A percentile compares a stretch with the other conserved stretches of the same genome.
phyloP scores from a whole-genome alignment of 225 moss, liverwort and hornwort genomes.

The Physcomitrellopsis africana region DNA sequence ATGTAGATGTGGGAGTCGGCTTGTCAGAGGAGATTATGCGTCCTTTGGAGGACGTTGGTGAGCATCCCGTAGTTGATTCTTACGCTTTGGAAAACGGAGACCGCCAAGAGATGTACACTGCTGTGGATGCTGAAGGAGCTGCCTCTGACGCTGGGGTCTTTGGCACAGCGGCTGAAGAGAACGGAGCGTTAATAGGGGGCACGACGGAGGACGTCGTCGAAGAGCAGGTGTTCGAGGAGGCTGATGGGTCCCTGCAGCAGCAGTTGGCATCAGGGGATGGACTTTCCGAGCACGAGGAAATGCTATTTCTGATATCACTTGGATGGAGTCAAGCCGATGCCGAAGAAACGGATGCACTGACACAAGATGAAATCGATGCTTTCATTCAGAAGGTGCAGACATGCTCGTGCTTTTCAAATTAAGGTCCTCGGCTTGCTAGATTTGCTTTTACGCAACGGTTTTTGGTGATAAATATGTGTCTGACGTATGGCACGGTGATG shows the following conservation, averaged over 20 bases:
- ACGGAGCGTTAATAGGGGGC: constrained; percentile 43
- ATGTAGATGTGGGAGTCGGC: constrained; percentile 30
- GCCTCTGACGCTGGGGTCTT: constrained; percentile 23
- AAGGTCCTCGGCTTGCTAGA: not conserved
- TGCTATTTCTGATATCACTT: constrained; percentile 76
- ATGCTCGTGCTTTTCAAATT: not conserved
- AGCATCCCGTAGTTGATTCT: constrained; percentile 29
- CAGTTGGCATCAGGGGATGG: constrained; percentile 44
- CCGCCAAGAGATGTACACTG: constrained; percentile 12
- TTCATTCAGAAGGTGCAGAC: constrained; percentile 63
- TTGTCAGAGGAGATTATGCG: constrained; percentile 40
- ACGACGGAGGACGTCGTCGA: not conserved
- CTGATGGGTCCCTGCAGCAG: constrained; percentile 33
- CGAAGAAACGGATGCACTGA: constrained; percentile 61
- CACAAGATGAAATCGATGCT: constrained; percentile 76
- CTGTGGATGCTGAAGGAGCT: constrained; percentile 32
- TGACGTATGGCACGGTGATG: constrained; percentile 5
- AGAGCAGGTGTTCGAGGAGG: constrained; percentile 23
- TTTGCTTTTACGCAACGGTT: not conserved
- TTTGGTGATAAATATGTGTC: not conserved
- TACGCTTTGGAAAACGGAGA: constrained; percentile 58
- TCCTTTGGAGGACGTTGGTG: constrained; percentile 39
- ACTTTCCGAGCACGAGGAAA: constrained; percentile 71
- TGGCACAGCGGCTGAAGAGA: constrained; percentile 39
- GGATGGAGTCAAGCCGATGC: constrained; percentile 70